A percentile compares a stretch with the other conserved stretches of the same genome.
These are phyloP conservation scores for Hypholoma sublateritium DNA, from an alignment of 768 basidiomycete species.

Conservation along the genomic window DNA sequence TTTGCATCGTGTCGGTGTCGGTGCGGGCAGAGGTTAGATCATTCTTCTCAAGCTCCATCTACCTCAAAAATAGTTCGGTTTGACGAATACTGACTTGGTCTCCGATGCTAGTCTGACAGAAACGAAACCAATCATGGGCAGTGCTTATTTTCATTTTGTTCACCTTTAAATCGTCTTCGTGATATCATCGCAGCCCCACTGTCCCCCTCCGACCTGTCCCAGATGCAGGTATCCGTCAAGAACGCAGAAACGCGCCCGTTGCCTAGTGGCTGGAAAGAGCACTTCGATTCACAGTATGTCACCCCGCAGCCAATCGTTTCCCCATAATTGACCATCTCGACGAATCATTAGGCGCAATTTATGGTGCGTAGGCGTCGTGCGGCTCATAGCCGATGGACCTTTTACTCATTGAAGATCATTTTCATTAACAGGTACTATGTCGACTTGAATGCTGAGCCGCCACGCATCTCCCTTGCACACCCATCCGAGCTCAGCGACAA, in stretches of 20 bases:
- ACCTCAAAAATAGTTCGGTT: conserved; percentile 1
- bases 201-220: conserved; percentile 6
- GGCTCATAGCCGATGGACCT: neutral
- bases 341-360: conserved; percentile 17
- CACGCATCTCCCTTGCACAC: conserved; percentile 23
- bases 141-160: neutral
- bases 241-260: conserved; percentile 21
- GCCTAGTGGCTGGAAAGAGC: conserved; percentile 24
- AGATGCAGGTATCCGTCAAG: conserved; percentile 11
- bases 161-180: neutral
- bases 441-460: conserved; percentile 21
- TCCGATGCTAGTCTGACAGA: neutral
- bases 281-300: conserved; percentile 25
- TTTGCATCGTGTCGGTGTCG: neutral
- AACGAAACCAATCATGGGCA: conserved; percentile 2
- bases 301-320: neutral
- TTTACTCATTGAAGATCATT: neutral
- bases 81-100: conserved; percentile 1
- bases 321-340: neutral
- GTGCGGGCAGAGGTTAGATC: neutral
- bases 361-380: conserved; percentile 19
- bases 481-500: conserved; percentile 19
- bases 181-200: neutral
- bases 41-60: conserved; percentile 2
- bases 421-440: conserved; percentile 25